Evolutionary conservation across 768 basidiomycete genomes (phyloP), one percentile per base, ranked within the genome.

Genomic region (Collybiopsis luxurians): DNA sequence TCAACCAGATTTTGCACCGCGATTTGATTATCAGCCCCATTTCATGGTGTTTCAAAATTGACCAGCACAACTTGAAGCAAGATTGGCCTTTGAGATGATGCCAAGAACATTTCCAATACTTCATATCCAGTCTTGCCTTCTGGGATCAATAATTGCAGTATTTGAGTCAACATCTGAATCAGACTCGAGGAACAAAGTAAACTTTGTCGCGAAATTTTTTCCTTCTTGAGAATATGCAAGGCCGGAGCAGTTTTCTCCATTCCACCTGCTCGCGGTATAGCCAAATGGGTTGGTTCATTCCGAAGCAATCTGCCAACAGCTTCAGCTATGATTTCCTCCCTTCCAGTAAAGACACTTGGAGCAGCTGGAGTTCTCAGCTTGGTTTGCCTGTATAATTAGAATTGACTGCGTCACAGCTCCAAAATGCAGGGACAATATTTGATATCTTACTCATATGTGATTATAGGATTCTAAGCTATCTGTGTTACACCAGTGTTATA

Each of bases 21-120:
- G 17, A 4, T 21, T 17, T 31, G n/a, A 17, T 13, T 12, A 15
- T 26, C 39, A 45, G 13, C 17, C n/a, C n/a, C 23, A 40, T 55
- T 39, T 53, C 57, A 58, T 12, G 39, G 50, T 3, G 53, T 58
- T 31, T 58, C 57, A 39, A 58, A 58, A 43, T 58, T 58, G 27
- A 56, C 57, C 24, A 58, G 34, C 15, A 55, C 43, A 11, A n/a
- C n/a, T n/a, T n/a, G n/a, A n/a, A 58, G 54, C 12, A 58, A 38
- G 11, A 45, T 19, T 15, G 34, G 52, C 19, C 23, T 4, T 21
- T 47, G 46, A 7, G 23, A 47, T 26, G 11, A 21, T 12, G 11
- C 23, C 28, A 30, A 21, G 24, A 5, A 47, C 7, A 23, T 12
- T 26, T 47, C 23, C 28, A 47, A 47, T 21, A 23, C 23, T 27